A percentile compares a stretch with the other conserved stretches of the same genome.
These are phyloP conservation scores for Kwoniella dejecticola DNA, from an alignment of 768 basidiomycete species.

Conservation along the genomic window DNA sequence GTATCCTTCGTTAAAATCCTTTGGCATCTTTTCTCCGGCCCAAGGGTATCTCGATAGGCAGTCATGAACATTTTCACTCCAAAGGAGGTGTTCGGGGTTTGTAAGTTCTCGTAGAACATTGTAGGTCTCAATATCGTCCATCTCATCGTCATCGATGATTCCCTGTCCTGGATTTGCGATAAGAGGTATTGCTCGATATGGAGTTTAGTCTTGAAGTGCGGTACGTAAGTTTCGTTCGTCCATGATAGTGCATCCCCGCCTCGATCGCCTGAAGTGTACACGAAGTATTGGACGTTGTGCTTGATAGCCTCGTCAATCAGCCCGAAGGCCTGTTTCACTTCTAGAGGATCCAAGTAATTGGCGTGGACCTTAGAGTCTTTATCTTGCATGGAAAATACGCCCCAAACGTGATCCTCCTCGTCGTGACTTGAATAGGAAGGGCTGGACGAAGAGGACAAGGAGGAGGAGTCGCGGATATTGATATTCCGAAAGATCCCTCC, in stretches of 20 bases:
- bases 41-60: conserved; percentile 3
- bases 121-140: conserved; percentile 9
- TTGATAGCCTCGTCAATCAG: conserved; percentile 17
- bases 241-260: conserved; percentile 11
- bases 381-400: conserved; percentile 16
- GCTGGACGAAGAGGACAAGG: no score
- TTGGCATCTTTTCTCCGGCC: neutral
- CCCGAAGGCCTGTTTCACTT: conserved; percentile 6
- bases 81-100: neutral
- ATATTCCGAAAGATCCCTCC: no score
- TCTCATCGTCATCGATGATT: neutral
- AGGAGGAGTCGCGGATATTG: no score
- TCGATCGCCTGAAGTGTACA: conserved; percentile 16
- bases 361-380: neutral
- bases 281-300: conserved; percentile 3
- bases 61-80: conserved; percentile 4
- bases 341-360: neutral
- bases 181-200: conserved; percentile 9
- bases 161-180: neutral
- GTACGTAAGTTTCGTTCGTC: conserved; percentile 7
- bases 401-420: conserved; percentile 6
- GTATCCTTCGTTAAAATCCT: conserved; percentile 4
- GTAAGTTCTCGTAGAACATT: conserved; percentile 6
- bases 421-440: no score
- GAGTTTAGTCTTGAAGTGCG: conserved; percentile 14